A percentile compares a stretch with the other conserved stretches of the same genome.
Conservation (phyloP, 306 rosid genomes). For the Trifolium dubium region DNA sequence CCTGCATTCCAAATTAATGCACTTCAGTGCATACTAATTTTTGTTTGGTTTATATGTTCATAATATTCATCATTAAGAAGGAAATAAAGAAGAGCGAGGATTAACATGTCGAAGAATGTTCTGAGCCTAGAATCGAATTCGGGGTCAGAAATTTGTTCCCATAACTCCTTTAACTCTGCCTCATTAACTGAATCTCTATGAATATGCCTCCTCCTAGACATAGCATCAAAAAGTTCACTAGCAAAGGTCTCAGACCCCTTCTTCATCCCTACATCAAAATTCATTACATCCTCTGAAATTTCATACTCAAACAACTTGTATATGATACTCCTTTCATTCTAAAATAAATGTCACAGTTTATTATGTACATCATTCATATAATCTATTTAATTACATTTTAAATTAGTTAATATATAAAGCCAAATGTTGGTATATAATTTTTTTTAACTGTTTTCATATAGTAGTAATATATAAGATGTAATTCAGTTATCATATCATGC, state of each 20-base stretch:
- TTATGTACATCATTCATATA: too few species aligned
- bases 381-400: too few species aligned
- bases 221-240: conserved; percentile 56
- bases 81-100: neutral
- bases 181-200: conserved; percentile 48
- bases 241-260: conserved; percentile 44
- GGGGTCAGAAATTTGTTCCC: conserved; percentile 66
- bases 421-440: too few species aligned
- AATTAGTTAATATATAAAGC: too few species aligned
- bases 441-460: too few species aligned
- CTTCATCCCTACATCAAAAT: conserved; percentile 27
- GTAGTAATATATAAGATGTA: too few species aligned
- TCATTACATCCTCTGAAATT: neutral
- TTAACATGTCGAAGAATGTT: conserved; percentile 73
- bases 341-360: too few species aligned
- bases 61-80: neutral
- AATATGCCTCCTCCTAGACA: conserved; percentile 48
- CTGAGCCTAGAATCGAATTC: conserved; percentile 63
- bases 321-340: too few species aligned
- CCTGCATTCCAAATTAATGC: conserved; percentile 55
- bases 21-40: conserved; percentile 5
- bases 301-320: too few species aligned
- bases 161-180: conserved; percentile 56
- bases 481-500: too few species aligned
- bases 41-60: neutral